A percentile compares a stretch with the other conserved stretches of the same genome.
Conservation (phyloP, 2,329 filamentous ascomycete species). For the Aspergillus ochraceus region DNA sequence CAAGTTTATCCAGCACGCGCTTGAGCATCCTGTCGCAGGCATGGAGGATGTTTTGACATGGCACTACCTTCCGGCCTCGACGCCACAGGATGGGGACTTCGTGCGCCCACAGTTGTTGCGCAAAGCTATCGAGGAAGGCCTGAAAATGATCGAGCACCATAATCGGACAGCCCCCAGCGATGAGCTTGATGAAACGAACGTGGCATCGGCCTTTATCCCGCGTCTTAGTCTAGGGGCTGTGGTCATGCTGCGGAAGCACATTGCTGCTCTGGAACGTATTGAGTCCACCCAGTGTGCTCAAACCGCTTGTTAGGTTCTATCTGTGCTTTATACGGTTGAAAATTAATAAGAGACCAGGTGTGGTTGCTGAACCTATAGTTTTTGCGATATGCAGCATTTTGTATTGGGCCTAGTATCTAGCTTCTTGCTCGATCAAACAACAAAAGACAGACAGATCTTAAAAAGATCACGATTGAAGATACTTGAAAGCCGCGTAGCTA, state of each 20-base stretch:
- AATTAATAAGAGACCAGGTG: not conserved
- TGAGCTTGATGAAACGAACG: conserved; percentile 11
- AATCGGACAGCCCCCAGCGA: conserved; percentile 20
- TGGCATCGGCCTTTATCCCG: conserved; percentile 29
- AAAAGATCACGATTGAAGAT: too few relatives aligned
- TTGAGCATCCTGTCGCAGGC: conserved; percentile 44
- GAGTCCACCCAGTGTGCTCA: conserved; percentile 3
- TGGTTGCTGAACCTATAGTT: not conserved
- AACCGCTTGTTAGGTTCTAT: not conserved
- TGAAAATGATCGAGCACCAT: conserved; percentile 29
- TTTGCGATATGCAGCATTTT: not conserved
- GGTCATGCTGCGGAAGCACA: conserved; percentile 31
- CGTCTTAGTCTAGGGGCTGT: conserved; percentile 35
- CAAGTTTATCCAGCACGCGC: conserved; percentile 51
- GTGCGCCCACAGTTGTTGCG: conserved; percentile 23
- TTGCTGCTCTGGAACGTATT: conserved; percentile 28
- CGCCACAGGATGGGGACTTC: not conserved
- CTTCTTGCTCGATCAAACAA: not conserved
- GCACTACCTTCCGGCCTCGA: conserved; percentile 45
- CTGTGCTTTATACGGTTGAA: not conserved
- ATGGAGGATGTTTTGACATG: conserved; percentile 55
- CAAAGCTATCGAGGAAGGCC: conserved; percentile 26
- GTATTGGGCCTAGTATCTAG: not conserved
- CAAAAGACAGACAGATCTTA: too few relatives aligned
- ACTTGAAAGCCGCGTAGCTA: too few relatives aligned